Evolutionary conservation across 495 filamentous ascomycete species (phyloP).

Genomic region (Lentithecium fluviatile): DNA sequence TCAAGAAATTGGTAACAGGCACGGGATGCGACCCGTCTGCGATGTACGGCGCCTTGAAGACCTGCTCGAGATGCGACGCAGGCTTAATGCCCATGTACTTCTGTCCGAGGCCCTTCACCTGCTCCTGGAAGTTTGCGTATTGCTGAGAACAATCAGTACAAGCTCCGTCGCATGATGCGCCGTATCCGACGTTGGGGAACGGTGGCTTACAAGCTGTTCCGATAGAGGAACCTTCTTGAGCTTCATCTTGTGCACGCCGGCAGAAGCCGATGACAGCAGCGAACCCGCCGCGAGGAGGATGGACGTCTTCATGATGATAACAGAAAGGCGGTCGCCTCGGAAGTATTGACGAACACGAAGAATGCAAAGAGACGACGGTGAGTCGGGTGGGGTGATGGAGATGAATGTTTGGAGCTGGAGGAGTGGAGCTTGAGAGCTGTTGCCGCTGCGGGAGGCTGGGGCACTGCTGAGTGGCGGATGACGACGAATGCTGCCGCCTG

Average conservation of each 20-base stretch:
- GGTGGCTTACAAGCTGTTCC: conserved; percentile 78
- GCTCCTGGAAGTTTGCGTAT: conserved; percentile 73
- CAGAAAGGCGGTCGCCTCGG: not conserved
- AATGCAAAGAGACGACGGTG: conserved; percentile 4
- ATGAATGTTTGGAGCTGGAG: not conserved
- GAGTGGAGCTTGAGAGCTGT: not conserved
- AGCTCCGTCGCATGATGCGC: conserved; percentile 14
- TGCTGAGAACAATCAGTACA: conserved; percentile 50
- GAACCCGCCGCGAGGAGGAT: conserved; percentile 70
- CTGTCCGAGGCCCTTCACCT: conserved; percentile 77
- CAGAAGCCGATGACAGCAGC: conserved; percentile 80
- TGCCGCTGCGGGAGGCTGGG: not conserved
- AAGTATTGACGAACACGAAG: not conserved
- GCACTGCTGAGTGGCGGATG: not conserved
- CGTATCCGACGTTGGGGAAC: not conserved
- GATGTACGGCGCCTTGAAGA: conserved; percentile 74
- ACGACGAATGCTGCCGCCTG: no score
- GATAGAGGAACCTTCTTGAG: conserved; percentile 92
- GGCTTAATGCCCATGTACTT: conserved; percentile 91
- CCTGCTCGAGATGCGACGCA: conserved; percentile 63
- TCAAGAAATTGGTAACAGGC: conserved; percentile 94
- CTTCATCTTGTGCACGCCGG: conserved; percentile 88
- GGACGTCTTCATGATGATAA: conserved; percentile 71
- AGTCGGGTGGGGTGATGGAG: conserved; percentile 6
- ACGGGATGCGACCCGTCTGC: conserved; percentile 72